Base-by-base conservation (phyloP, 768 basidiomycete species). In the Leccinum olivaceopallidum region DNA sequence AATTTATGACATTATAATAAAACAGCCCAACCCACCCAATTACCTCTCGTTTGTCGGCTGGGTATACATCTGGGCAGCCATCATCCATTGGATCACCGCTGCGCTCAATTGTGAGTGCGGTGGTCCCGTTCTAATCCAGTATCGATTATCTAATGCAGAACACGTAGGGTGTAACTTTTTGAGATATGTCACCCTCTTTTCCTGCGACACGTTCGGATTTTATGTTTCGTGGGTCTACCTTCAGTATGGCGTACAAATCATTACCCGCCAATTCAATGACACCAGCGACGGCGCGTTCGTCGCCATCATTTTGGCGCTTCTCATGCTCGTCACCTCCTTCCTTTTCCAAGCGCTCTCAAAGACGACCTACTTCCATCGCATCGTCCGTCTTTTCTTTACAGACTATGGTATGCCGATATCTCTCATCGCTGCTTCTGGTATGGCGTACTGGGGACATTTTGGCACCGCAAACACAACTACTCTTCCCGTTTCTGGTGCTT, bases 401-500 rank as follows among this genome's bases (percentile, higher is more conserved):
- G 93, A 95, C 68, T 95, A 96, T 67, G 93, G 93, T 3, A 94
- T 95, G 92, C 92, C 94, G 0, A 88, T 94, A 22, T 86, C 92
- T 1, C 80, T 96, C 36, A 74, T 95, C 13, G 89, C 88, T 0
- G 69, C 84, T 1, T 90, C 90, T 2, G 90, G 76, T 3, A 81
- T 93, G 76, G 92, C 92, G 0, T 94, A 95, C 67, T 95, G 94
- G 94, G 93, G 94, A 0, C 77, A 81, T 22, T 90, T 95, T 67
- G 82, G 86, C 66, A 55, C 69, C 34, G 79, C 83, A 14, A 80
- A 85, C 69, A 84, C 85, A 0, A 73, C 79, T 52, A 93, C 89
- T 0, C 77, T 95, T 3, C 92, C 92, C 0, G 81, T 86, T 1
- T 83, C 84, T 1, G 75, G 79, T 5, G 85, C 90, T 0, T 95